A percentile compares a stretch with the other conserved stretches of the same genome.
Conservation (phyloP, 2,329 filamentous ascomycete genomes). For the Botrytis sinoallii region DNA sequence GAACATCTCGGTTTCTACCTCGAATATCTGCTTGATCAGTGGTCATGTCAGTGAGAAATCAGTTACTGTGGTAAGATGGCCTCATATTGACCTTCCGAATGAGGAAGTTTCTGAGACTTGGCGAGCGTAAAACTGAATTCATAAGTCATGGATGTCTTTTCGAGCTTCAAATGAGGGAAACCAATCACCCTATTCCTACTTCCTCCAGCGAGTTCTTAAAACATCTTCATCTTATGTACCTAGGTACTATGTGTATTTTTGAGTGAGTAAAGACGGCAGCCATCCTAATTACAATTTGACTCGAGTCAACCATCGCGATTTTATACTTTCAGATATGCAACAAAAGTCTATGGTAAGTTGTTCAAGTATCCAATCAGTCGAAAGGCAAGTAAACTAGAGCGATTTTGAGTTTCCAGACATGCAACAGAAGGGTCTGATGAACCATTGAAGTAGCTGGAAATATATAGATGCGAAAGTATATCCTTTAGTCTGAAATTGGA, state of each 20-base stretch:
- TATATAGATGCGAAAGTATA: background rate
- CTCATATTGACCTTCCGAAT: background rate
- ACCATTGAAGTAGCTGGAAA: background rate
- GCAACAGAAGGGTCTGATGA: background rate
- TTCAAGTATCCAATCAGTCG: background rate
- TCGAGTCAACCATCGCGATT: background rate
- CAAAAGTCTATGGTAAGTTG: background rate
- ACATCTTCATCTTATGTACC: background rate
- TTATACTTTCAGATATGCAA: slow-evolving; percentile 3
- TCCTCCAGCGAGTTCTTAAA: background rate
- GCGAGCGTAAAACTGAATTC: background rate
- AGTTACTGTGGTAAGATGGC: background rate
- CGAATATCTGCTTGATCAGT: background rate
- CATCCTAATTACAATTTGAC: background rate
- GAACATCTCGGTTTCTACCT: background rate
- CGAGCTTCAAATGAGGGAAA: background rate
- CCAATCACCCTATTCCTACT: background rate
- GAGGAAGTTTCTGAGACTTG: background rate
- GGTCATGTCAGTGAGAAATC: background rate
- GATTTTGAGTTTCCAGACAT: background rate
- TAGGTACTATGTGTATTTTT: background rate
- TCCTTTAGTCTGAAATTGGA: background rate
- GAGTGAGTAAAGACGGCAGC: background rate
- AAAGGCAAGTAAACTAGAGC: background rate
- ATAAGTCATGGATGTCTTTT: background rate